Base-by-base conservation (phyloP, 768 basidiomycete species). In the Atractiella rhizophila region DNA sequence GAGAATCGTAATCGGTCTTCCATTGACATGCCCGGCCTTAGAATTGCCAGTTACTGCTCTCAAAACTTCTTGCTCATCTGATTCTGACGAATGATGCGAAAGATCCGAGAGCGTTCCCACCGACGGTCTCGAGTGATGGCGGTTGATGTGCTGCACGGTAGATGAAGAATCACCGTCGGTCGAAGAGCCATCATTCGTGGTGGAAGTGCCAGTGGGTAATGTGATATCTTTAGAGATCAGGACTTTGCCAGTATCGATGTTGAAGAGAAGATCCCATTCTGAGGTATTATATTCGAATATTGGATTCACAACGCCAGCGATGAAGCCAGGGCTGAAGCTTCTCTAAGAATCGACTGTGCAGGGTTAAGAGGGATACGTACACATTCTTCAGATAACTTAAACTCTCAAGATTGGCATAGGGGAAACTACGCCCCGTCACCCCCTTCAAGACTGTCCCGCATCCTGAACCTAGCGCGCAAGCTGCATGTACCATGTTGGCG, bases 251-350 rank as follows among this genome's bases (percentile, higher is more conserved):
- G 73, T 70, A 35, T 80, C 76, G 46, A 94, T 73, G 55, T 96
- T 83, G 57, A 88, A 78, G 29, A 94, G 64, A 7, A 98, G 63
- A 57, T 98, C 91, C 91, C 91, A 98, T 21, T 57, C 55, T 11
- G 70, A 67, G 0, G 74, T 71, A 0, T 76, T 69, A 1, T 75
- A 65, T 53, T 88, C 82, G 59, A 94, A 94, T 34, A 94, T 83
- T 2, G 86, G 91, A 53, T 98, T 98, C 1, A 81, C 86, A 3
- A 96, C 88, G 1, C 91, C 91, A 9, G 86, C 91, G 39, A 98
- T 85, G 55, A 75, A 98, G 11, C 81, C 88, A 4, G 78, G 74
- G 28, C 82, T 83, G 48, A 35, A 31, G 1, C 45, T 43, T 3
- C 21, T 11, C 24, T 24, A 7, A n/a, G 30, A 2, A 37, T 11